phyloP scores from a whole-genome alignment of 805 yeast genomes.

The Suhomyces xylopsoci region DNA sequence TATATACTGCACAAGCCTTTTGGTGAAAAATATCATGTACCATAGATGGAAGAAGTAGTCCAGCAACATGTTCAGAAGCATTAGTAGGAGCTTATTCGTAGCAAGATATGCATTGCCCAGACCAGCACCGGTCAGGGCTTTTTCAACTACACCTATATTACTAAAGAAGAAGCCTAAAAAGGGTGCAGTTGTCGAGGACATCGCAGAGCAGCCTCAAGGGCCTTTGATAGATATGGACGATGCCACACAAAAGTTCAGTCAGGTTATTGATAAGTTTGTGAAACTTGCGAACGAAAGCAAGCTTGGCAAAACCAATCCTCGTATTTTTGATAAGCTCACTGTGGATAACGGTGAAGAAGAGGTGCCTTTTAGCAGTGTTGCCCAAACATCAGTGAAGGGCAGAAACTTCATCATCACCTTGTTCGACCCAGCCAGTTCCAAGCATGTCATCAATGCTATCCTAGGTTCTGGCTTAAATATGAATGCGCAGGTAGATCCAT shows the following conservation, averaged over 20 bases:
- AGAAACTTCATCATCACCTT: constrained; percentile 74
- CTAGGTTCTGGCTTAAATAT: constrained; percentile 66
- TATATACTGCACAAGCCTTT: background rate
- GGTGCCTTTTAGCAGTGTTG: constrained; percentile 56
- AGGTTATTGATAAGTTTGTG: constrained; percentile 49
- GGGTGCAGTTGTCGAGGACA: background rate
- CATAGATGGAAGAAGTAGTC: background rate
- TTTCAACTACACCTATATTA: background rate
- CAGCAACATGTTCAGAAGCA: background rate
- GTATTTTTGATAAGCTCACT: constrained; percentile 57
- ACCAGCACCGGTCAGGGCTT: background rate
- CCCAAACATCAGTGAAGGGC: constrained; percentile 70
- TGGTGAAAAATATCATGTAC: background rate
- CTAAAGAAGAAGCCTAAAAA: constrained; percentile 1
- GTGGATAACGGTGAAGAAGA: constrained; percentile 48
- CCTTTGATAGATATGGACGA: constrained; percentile 31
- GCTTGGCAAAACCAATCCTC: constrained; percentile 67
- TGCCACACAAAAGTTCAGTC: constrained; percentile 43
- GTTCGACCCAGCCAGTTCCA: constrained; percentile 75
- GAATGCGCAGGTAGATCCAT: constrained; percentile 75
- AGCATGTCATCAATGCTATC: constrained; percentile 67
- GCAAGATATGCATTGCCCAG: background rate
- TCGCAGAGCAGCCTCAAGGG: constrained; percentile 8
- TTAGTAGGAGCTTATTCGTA: background rate
- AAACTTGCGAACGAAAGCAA: constrained; percentile 60